Evolutionary conservation across 176 grass and related monocot species (phyloP).

Genomic region (Zizania latifolia): DNA sequence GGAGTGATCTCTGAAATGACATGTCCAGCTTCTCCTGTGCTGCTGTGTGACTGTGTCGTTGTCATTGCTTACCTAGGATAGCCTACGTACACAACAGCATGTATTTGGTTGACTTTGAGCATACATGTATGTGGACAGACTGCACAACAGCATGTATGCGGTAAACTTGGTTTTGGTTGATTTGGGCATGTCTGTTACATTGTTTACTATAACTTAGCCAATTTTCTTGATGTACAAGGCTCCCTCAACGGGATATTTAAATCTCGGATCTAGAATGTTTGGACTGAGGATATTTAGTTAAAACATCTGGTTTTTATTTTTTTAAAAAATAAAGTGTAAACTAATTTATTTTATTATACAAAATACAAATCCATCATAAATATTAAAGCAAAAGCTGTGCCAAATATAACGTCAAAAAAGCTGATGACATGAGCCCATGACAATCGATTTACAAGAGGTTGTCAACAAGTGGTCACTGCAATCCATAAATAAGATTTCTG

Average conservation of each 20-base stretch:
- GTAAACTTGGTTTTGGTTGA: background rate
- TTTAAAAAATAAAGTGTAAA: no score
- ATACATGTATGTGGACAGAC: background rate
- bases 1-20: background rate
- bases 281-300: no score
- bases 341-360: no score
- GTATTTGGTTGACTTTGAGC: background rate
- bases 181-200: background rate
- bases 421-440: background rate
- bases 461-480: background rate
- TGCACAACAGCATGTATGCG: background rate
- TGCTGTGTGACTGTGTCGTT: background rate
- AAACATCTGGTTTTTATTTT: no score
- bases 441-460: background rate
- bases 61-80: background rate
- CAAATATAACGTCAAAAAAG: no score
- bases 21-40: conserved; percentile 5
- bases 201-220: no score
- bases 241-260: no score
- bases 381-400: no score
- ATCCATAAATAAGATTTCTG: background rate
- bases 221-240: background rate
- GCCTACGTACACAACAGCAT: background rate
- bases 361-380: no score
- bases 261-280: no score